These are phyloP conservation scores for Paramecium tetraurelia DNA, from an alignment of 73 alveolate species.

Conservation along the genomic window DNA sequence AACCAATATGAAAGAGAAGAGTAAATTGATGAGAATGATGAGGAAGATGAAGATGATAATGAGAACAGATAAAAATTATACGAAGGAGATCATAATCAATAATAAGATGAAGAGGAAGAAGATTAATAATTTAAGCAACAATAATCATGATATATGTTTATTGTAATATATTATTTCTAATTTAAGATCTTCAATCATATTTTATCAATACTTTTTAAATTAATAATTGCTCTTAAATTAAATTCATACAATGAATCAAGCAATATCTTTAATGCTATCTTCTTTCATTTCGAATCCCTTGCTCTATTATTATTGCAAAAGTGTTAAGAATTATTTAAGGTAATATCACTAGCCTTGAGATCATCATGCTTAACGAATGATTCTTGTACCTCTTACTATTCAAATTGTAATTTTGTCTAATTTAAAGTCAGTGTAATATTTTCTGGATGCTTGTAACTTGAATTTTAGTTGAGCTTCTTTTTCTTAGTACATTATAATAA, in stretches of 20 bases:
- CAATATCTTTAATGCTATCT: not conserved
- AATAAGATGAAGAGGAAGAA: not conserved
- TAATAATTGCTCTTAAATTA: not conserved
- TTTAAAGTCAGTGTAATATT: not conserved
- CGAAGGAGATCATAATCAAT: slow-evolving; percentile 37
- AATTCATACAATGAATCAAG: not conserved
- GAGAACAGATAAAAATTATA: slow-evolving; percentile 25
- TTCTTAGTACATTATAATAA: not conserved
- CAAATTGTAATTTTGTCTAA: not conserved
- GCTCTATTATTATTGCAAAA: not conserved
- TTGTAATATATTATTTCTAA: not conserved
- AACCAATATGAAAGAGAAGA: slow-evolving; percentile 83
- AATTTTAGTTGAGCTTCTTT: not conserved
- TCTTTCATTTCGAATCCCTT: not conserved
- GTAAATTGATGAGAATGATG: slow-evolving; percentile 74
- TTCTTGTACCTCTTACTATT: not conserved
- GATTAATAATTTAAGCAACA: not conserved
- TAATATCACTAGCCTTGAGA: not conserved
- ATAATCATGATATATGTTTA: not conserved
- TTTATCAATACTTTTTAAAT: not conserved
- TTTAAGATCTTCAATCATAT: not conserved
- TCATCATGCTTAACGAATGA: not conserved
- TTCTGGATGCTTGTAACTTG: not conserved
- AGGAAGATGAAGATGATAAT: not conserved
- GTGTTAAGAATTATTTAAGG: not conserved